Evolutionary conservation across 495 filamentous ascomycete genomes (phyloP), one percentile per base, ranked within the genome.

Genomic region (Aspergillus baeticus): DNA sequence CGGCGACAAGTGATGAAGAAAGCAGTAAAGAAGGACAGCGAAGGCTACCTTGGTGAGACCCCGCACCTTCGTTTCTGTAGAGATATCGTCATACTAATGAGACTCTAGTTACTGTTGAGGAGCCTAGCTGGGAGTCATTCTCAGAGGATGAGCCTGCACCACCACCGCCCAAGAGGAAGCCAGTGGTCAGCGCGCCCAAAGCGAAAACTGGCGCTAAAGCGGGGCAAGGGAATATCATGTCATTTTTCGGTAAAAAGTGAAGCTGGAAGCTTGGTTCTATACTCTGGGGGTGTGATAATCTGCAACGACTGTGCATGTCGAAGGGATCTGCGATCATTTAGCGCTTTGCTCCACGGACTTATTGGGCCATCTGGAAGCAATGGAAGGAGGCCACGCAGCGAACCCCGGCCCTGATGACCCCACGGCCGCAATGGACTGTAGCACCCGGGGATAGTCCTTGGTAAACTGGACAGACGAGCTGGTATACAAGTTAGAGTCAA

Each of bases 121-220:
- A 97, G 65, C 75, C 83, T 1, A 85, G 80, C 1, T 98, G 94
- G 94, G 94, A 98, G 69, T 96, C 90, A 5, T 98, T 95, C 77
- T 96, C 91, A 2, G 89, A 92, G 60, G 92, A 95, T 64, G 94
- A 97, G 59, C 90, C 92, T 46, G 77, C 80, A 38, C 45, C 45
- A 43, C 78, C 80, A 10, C 71, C 73, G 15, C 73, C 76, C 37
- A 83, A 87, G 61, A 88, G 87, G 68, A 77, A 82, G 35, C 87
- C 82, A 44, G 66, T 63, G 0, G 67, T 74, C 20, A 73, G 68
- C 60, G 73, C 77, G 7, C 60, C 75, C 59, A 68, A 70, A 45
- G 90, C 85, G 72, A 90, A 90, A 72, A 67, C 67, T 3, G 79
- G 75, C 5, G 72, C 67, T 13, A 89, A 87, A 61, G 67, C 80